A percentile compares a stretch with the other conserved stretches of the same genome.
Evolutionary conservation across 345 rosid species (phyloP).

Genomic region (Pseudoturritis turrita): DNA sequence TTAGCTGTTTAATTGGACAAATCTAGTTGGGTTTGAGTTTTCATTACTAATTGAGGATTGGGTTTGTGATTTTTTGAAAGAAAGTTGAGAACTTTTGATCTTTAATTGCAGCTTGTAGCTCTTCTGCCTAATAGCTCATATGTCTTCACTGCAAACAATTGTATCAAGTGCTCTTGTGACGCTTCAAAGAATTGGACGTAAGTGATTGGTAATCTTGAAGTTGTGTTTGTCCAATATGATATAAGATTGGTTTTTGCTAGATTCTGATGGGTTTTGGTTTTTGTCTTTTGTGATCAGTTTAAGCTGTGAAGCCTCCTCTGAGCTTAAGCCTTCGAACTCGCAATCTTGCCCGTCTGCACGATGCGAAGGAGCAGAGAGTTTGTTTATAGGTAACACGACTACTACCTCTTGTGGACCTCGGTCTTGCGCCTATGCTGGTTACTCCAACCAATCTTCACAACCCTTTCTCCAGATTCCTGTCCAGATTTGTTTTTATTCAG

Average conservation of each 20-base stretch:
- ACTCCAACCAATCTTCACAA: constrained; percentile 41
- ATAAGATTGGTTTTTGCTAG: neutral
- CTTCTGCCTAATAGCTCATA: constrained; percentile 55
- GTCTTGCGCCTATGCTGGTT: constrained; percentile 71
- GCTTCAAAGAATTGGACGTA: constrained; percentile 64
- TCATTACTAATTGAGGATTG: neutral
- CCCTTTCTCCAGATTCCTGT: constrained; percentile 30
- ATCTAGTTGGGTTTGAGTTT: neutral
- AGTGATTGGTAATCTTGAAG: constrained; percentile 21
- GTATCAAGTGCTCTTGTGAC: constrained; percentile 61
- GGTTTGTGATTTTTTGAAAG: neutral
- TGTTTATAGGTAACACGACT: constrained; percentile 43
- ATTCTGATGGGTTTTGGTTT: constrained; percentile 10
- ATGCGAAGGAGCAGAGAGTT: constrained; percentile 40
- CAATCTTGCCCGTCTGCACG: constrained; percentile 47
- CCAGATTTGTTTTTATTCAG: constrained; percentile 3
- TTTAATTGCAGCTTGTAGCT: constrained; percentile 57
- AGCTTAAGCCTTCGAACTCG: constrained; percentile 31
- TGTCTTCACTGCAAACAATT: constrained; percentile 50
- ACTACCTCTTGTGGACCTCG: constrained; percentile 35
- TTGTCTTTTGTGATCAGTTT: constrained; percentile 42
- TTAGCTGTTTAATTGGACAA: neutral
- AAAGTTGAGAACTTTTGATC: neutral
- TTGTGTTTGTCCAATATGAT: neutral
- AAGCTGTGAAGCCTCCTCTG: constrained; percentile 57